Base-by-base conservation (phyloP, 2,329 filamentous ascomycete species). In the Helotiales sp. region DNA sequence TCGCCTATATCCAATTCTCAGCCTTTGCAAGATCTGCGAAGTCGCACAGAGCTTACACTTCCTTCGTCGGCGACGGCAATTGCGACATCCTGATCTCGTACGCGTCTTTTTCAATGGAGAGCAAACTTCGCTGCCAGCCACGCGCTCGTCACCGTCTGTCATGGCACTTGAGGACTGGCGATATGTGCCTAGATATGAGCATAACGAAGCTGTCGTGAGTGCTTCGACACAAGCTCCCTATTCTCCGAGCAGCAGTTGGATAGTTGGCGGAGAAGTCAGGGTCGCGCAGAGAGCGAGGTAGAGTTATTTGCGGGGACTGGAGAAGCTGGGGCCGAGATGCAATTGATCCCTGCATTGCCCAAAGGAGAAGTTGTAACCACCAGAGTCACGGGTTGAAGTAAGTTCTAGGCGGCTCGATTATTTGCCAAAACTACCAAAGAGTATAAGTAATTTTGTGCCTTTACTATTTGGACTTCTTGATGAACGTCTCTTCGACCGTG, bases 111-210 rank as follows among this genome's bases (percentile, higher is more conserved):
- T 59, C 13, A 27, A 25, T 42, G 66, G 54, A 68, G 72, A 3
- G 72, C 65, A 34, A 73, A 69, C 47, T 25, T 30, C 34, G 30
- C 22, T 12, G 8, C 13, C 24, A 15, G 24, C 15, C 29, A 27
- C 40, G 7, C 8, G 13, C 19, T 19, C 15, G 22, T 40, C 50
- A 29, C 61, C 57, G 19, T 31, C 57, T 10, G 54, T 57, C 36
- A 78, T 73, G 2, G 78, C 77, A 33, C 68, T 70, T 3, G 73
- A 72, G 6, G 25, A 19, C 25, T 31, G 3, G 38, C 38, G 22
- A 9, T 42, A 12, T 12, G 10, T 7, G 38, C 15, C 31, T 34
- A 34, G 31, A 34, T 34, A 9, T 12, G 22, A 4, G 38, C 38
- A 42, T 42, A 4, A 4, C 22, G 38, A 12, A 5, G 10, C n/a